Conservation (phyloP, 2,329 filamentous ascomycete species). For the Cryphonectria japonica region DNA sequence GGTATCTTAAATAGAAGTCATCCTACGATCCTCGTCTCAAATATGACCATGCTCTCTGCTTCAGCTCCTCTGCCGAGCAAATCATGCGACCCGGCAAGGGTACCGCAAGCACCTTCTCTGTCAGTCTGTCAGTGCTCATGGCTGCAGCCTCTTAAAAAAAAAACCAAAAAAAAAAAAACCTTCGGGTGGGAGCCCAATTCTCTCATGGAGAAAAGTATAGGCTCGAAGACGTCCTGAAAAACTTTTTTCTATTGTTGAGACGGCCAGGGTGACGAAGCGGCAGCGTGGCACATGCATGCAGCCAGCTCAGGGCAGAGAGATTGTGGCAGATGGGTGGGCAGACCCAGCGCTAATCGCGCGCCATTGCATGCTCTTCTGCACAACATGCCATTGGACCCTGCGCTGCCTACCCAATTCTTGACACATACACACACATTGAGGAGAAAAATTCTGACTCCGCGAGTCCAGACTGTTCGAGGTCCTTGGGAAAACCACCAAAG, state of each 20-base stretch:
- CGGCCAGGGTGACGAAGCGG: background rate
- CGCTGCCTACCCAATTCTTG: background rate
- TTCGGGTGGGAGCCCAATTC: background rate
- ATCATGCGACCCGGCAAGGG: constrained; percentile 7
- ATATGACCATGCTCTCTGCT: background rate
- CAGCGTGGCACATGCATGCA: constrained; percentile 12
- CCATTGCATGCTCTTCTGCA: constrained; percentile 10
- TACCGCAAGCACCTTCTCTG: constrained; percentile 15
- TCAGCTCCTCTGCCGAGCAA: constrained; percentile 1
- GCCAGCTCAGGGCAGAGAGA: background rate
- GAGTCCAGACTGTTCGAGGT: background rate
- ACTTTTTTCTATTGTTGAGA: constrained; percentile 4
- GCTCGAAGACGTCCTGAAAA: background rate
- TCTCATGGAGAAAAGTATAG: background rate
- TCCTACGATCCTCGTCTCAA: constrained; percentile 20
- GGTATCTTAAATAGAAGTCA: constrained; percentile 18
- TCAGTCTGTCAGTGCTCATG: background rate
- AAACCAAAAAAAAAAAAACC: too few relatives aligned
- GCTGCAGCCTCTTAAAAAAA: background rate
- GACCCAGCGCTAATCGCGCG: constrained; percentile 18
- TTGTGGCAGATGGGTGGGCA: background rate
- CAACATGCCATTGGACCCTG: constrained; percentile 7
- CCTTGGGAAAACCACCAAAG: background rate
- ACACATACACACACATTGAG: background rate
- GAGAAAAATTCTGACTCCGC: background rate